Evolutionary conservation across 2,329 filamentous ascomycete species (phyloP).

Genomic region (Beauveria caledonica): DNA sequence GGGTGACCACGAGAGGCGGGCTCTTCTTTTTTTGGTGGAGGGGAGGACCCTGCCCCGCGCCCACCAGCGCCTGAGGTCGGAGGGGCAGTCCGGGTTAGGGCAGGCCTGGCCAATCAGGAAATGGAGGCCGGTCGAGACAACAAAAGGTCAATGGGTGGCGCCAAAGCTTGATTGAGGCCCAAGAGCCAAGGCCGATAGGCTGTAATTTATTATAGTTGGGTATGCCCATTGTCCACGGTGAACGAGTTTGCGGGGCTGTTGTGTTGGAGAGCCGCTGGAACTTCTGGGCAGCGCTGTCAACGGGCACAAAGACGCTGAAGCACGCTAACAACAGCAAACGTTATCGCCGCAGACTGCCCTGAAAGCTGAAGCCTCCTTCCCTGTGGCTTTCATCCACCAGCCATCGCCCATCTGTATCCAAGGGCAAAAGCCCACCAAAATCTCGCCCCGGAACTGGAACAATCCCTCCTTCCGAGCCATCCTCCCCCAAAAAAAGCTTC

Average conservation of each 20-base stretch:
- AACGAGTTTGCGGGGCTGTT: too few relatives aligned
- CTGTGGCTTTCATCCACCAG: too few relatives aligned
- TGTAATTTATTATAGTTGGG: too few relatives aligned
- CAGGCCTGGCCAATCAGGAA: conserved; percentile 7
- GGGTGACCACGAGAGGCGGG: conserved; percentile 5
- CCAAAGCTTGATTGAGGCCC: not conserved
- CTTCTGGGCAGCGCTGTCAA: not conserved
- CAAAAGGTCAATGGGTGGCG: not conserved
- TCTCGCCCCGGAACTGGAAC: conserved; percentile 7
- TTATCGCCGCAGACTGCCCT: not conserved
- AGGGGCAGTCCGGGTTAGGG: conserved; percentile 7
- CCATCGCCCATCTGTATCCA: too few relatives aligned
- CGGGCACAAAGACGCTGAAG: not conserved
- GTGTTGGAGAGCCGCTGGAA: not conserved
- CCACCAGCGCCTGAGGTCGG: not conserved
- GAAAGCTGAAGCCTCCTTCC: too few relatives aligned
- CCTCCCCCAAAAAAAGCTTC: conserved; percentile 8
- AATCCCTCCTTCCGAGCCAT: conserved; percentile 8
- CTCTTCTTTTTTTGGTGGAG: conserved; percentile 11
- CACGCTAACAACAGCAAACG: not conserved
- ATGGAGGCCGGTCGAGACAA: not conserved
- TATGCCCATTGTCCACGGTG: too few relatives aligned
- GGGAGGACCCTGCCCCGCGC: conserved; percentile 11
- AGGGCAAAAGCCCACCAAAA: not conserved
- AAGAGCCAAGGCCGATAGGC: not conserved